Conservation (phyloP, 306 rosid species). For the Malus fusca region DNA sequence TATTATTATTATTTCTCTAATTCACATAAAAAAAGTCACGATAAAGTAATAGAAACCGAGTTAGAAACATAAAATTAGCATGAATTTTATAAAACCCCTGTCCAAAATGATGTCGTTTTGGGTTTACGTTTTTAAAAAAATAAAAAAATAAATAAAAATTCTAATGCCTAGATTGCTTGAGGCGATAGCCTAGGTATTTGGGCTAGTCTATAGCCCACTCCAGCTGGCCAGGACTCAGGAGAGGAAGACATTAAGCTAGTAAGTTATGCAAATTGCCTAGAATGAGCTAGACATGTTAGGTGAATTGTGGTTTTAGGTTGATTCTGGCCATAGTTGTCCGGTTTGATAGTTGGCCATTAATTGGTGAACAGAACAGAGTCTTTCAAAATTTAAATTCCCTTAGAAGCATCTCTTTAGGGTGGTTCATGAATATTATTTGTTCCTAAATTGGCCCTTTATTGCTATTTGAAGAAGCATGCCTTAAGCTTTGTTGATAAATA, state of each 20-base stretch:
- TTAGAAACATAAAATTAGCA: too few relatives aligned
- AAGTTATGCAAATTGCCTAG: background rate
- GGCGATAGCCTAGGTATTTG: too few relatives aligned
- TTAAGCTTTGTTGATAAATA: background rate
- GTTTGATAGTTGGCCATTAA: background rate
- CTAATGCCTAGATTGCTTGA: too few relatives aligned
- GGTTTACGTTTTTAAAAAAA: too few relatives aligned
- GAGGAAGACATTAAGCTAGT: background rate
- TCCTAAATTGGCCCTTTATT: background rate
- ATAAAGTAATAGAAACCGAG: too few relatives aligned
- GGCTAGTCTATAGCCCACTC: too few relatives aligned
- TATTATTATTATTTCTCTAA: too few relatives aligned
- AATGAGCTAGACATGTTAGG: background rate
- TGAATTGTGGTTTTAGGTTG: background rate
- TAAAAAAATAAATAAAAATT: too few relatives aligned
- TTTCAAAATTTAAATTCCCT: background rate
- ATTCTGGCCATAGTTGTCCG: background rate
- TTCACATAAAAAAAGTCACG: too few relatives aligned
- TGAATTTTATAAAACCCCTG: too few relatives aligned
- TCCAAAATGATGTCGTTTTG: too few relatives aligned
- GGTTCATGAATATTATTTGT: background rate
- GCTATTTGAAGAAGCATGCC: background rate
- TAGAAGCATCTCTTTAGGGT: background rate
- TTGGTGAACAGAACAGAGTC: background rate
- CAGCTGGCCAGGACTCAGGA: background rate